phyloP scores from a whole-genome alignment of 495 filamentous ascomycete species.

The Penicillium coprophilum region DNA sequence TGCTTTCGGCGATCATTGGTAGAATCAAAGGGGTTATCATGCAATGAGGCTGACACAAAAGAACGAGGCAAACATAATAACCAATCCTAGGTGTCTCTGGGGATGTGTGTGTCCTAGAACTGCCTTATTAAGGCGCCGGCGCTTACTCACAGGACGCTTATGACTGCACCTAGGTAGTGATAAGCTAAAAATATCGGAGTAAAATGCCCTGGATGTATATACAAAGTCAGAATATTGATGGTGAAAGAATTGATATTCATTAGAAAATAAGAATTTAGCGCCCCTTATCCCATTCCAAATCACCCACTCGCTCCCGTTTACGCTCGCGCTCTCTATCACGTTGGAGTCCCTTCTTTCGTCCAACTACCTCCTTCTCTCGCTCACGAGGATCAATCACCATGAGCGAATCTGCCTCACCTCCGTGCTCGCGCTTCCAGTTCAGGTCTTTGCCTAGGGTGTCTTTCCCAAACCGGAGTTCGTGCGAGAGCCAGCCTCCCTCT shows the following conservation, averaged over 20 bases:
- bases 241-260: background rate
- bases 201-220: background rate
- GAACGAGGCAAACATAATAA: background rate
- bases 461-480: slow-evolving; percentile 80
- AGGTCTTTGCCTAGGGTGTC: slow-evolving; percentile 91
- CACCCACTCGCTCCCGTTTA: slow-evolving; percentile 35
- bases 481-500: slow-evolving; percentile 64
- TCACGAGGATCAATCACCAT: slow-evolving; percentile 94
- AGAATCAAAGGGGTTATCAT: background rate
- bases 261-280: background rate
- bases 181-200: background rate
- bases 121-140: background rate
- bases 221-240: background rate
- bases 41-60: background rate
- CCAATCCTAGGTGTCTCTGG: background rate
- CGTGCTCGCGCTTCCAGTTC: slow-evolving; percentile 83
- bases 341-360: slow-evolving; percentile 30
- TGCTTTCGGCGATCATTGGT: background rate
- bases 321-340: slow-evolving; percentile 45
- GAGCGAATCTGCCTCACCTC: slow-evolving; percentile 82
- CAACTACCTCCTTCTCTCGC: slow-evolving; percentile 66
- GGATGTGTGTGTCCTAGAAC: background rate
- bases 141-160: background rate
- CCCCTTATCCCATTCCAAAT: slow-evolving; percentile 40
- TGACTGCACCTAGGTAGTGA: background rate